Evolutionary conservation across 805 yeast genomes (phyloP).

Genomic region (Candida argentea): DNA sequence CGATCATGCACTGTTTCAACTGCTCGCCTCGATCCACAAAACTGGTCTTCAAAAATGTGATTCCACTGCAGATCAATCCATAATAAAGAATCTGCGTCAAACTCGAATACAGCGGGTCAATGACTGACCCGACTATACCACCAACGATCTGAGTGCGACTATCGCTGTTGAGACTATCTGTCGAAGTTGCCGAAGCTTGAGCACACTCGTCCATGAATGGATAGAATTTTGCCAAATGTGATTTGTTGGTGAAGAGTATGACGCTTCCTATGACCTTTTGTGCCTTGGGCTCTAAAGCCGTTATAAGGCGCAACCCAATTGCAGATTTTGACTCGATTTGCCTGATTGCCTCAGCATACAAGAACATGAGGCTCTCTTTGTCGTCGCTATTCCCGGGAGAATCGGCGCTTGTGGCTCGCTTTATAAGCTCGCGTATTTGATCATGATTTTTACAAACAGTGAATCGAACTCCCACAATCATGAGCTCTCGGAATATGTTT

Average conservation of each 20-base stretch:
- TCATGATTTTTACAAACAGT: constrained; percentile 39
- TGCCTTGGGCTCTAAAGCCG: constrained; percentile 44
- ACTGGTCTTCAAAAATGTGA: constrained; percentile 33
- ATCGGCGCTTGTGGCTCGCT: constrained; percentile 10
- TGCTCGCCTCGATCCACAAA: constrained; percentile 14
- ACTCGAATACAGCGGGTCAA: constrained; percentile 43
- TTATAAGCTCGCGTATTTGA: constrained; percentile 32
- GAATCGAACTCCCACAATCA: constrained; percentile 47
- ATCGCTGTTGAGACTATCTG: neutral
- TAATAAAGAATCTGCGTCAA: constrained; percentile 43
- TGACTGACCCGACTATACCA: constrained; percentile 42
- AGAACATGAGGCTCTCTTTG: constrained; percentile 11
- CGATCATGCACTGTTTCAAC: constrained; percentile 26
- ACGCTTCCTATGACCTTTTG: constrained; percentile 44
- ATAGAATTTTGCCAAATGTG: constrained; percentile 35
- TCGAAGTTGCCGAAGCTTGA: constrained; percentile 1
- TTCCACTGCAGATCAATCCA: constrained; percentile 49
- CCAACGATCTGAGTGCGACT: constrained; percentile 21
- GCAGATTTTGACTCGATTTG: constrained; percentile 16
- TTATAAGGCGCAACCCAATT: constrained; percentile 35
- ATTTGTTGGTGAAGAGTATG: constrained; percentile 36
- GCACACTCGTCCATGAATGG: constrained; percentile 41
- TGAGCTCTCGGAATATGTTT: constrained; percentile 43
- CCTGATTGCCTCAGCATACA: constrained; percentile 30
- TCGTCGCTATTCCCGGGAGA: constrained; percentile 8